Percentiles rank a stretch among this genome's conserved stretches.
Conservation (phyloP, 2,329 filamentous ascomycete genomes). For the Apiospora saccharicola region DNA sequence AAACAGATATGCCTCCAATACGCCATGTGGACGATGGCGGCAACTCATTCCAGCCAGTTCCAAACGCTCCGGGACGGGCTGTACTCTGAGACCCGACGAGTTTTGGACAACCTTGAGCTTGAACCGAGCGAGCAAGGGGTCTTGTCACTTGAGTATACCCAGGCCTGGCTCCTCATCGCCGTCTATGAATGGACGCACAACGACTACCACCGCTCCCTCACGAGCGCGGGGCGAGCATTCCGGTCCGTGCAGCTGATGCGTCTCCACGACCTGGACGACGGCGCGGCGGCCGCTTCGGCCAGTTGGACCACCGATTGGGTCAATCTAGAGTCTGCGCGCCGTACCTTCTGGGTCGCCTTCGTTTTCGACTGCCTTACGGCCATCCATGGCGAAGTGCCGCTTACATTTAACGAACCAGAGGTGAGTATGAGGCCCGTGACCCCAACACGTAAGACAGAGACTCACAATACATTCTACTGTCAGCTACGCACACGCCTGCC, state of each 20-base stretch:
- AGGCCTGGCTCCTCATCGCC: conserved; percentile 29
- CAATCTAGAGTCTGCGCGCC: conserved; percentile 28
- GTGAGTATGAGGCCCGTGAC: neutral
- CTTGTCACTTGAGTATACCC: conserved; percentile 26
- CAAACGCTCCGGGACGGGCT: conserved; percentile 33
- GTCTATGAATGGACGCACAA: conserved; percentile 28
- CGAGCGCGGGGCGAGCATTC: conserved; percentile 29
- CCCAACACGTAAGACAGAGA: no score
- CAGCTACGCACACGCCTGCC: neutral
- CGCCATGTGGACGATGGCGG: conserved; percentile 43
- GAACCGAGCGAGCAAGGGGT: conserved; percentile 15
- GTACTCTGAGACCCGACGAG: conserved; percentile 37
- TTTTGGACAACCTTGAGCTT: conserved; percentile 23
- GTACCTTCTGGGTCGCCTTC: conserved; percentile 32
- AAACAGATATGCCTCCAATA: conserved; percentile 37
- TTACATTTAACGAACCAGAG: neutral
- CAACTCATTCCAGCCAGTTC: conserved; percentile 41
- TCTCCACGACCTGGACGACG: neutral
- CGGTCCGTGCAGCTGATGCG: conserved; percentile 29
- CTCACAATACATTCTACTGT: neutral
- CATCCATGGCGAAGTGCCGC: neutral
- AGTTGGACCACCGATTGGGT: conserved; percentile 28
- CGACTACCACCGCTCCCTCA: conserved; percentile 28
- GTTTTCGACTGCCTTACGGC: conserved; percentile 30
- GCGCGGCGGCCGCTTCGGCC: conserved; percentile 5